Conservation (phyloP, 768 basidiomycete genomes). For the Amanita rimosa region DNA sequence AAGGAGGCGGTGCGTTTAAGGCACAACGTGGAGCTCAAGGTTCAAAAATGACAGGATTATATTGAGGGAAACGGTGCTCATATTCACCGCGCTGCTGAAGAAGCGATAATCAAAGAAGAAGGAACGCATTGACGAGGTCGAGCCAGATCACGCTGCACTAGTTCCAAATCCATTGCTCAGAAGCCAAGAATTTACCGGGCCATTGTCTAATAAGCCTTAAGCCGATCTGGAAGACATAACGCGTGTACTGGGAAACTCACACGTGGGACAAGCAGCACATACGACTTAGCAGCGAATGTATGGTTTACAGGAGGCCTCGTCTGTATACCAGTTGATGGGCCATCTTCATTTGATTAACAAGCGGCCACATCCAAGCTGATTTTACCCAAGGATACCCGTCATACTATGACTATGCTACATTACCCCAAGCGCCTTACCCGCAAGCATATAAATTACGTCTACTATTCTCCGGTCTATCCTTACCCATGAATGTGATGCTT, state of each 20-base stretch:
- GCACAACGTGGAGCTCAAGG: not conserved
- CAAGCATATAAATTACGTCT: too few relatives aligned
- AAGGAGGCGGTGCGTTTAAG: not conserved
- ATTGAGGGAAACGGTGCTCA: too few relatives aligned
- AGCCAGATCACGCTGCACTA: not conserved
- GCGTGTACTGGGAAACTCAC: not conserved
- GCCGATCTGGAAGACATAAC: not conserved
- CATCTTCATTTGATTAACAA: too few relatives aligned
- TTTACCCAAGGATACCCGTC: too few relatives aligned
- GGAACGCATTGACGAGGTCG: not conserved
- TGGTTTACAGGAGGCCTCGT: not conserved
- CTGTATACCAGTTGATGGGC: not conserved
- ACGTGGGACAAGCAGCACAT: not conserved
- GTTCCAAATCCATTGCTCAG: not conserved
- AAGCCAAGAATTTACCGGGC: not conserved
- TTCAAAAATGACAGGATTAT: not conserved
- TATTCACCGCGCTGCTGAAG: not conserved
- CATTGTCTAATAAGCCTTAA: not conserved
- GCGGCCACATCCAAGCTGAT: too few relatives aligned
- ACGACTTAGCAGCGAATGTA: not conserved
- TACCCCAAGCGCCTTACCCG: too few relatives aligned
- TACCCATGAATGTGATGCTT: too few relatives aligned
- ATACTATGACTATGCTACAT: too few relatives aligned
- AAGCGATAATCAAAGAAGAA: not conserved
- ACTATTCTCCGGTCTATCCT: too few relatives aligned